These are phyloP conservation scores for Mycena rosella DNA, from an alignment of 768 basidiomycete genomes.

Conservation along the genomic window DNA sequence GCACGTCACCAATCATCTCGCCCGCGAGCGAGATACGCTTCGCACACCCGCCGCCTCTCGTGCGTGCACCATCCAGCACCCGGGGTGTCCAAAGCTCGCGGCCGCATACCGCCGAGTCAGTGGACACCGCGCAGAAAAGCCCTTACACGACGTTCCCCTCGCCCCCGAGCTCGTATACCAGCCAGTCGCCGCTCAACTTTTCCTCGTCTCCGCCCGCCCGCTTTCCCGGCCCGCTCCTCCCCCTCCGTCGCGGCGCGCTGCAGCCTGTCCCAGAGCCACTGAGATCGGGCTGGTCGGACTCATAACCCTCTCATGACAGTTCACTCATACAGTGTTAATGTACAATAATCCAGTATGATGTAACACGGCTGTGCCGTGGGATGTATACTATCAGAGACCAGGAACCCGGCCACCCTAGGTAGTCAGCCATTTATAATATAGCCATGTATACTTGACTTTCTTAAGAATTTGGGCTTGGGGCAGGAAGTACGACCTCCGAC, in stretches of 20 bases:
- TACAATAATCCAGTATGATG: too few relatives aligned
- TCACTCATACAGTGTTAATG: too few relatives aligned
- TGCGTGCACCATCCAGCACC: not conserved
- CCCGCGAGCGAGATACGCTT: conserved; percentile 22
- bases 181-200: conserved; percentile 2
- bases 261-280: not conserved
- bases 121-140: conserved; percentile 4
- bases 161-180: conserved; percentile 17
- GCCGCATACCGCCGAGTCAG: not conserved
- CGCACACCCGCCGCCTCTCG: not conserved
- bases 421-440: too few relatives aligned
- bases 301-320: too few relatives aligned
- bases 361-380: too few relatives aligned
- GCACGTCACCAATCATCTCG: conserved; percentile 17
- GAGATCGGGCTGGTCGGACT: conserved; percentile 25
- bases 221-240: not conserved
- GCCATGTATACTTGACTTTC: too few relatives aligned
- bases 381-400: too few relatives aligned
- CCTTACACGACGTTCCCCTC: conserved; percentile 25
- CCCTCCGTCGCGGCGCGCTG: conserved; percentile 13
- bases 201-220: not conserved
- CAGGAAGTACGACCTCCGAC: too few relatives aligned
- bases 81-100: not conserved
- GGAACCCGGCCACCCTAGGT: too few relatives aligned
- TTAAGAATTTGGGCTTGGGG: too few relatives aligned